Evolutionary conservation across 2,329 filamentous ascomycete species (phyloP).

Genomic region (Ophiostoma angusticollis): DNA sequence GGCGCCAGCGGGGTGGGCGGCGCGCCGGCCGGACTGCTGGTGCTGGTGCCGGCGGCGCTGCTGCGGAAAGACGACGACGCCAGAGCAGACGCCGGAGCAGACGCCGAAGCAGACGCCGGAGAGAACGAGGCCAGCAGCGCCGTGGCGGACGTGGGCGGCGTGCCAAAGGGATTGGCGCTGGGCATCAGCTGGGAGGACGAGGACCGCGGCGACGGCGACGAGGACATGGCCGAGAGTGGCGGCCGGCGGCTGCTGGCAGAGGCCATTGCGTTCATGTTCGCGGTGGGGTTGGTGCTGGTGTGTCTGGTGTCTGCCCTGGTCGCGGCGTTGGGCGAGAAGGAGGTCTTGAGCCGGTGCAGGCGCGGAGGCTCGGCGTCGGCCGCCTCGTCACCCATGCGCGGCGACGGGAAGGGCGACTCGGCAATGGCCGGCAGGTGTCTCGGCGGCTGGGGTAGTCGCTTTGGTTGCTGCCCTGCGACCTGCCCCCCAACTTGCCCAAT

Average conservation of each 20-base stretch:
- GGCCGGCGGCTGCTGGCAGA: conserved; percentile 6
- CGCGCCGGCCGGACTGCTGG: neutral
- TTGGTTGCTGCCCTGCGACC: neutral
- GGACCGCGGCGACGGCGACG: neutral
- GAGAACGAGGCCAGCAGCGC: conserved; percentile 3
- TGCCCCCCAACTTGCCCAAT: too few species aligned
- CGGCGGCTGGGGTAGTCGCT: too few species aligned
- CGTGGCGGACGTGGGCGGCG: conserved; percentile 16
- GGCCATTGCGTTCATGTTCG: too few species aligned
- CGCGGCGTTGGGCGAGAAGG: conserved; percentile 14
- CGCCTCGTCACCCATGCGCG: neutral
- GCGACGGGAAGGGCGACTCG: conserved; percentile 16
- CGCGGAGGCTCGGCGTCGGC: neutral
- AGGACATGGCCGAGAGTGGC: neutral
- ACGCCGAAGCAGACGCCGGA: neutral
- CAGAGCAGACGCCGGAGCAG: neutral
- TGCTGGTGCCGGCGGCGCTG: neutral
- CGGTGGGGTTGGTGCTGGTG: conserved; percentile 6
- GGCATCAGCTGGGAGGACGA: conserved; percentile 13
- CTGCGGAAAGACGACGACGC: too few species aligned
- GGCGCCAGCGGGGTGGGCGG: neutral
- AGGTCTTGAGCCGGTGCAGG: conserved; percentile 16
- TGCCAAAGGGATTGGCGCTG: neutral
- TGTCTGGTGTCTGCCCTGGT: too few species aligned
- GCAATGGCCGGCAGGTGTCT: conserved; percentile 9